Base-by-base conservation (phyloP, 2,329 filamentous ascomycete genomes). In the Massarina eburnea region DNA sequence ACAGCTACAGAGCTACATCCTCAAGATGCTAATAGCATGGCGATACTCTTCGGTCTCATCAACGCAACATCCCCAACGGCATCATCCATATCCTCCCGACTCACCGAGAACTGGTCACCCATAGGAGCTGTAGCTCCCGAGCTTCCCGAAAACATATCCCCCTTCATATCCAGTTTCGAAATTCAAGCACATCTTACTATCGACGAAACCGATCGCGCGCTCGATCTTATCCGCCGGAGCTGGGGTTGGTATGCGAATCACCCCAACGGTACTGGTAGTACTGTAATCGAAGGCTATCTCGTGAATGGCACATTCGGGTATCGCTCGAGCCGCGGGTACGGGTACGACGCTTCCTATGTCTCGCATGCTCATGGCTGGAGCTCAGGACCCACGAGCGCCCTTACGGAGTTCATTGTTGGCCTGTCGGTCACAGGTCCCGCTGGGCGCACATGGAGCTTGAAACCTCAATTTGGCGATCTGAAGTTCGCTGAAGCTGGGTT, bases 171-270 rank as follows among this genome's bases (percentile, higher is more conserved):
- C 8, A 79, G 76, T 12, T 78, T 83, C 52, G 82, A 85, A 56
- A 72, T 85, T 20, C 77, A 80, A 59, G 81, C 74, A 1, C 82
- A 84, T 53, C 68, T 84, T 4, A 62, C 70, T 0, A 74, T 74
- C 1, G 71, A 73, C 0, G 70, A 75, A 46, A 61, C 80, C 1
- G 59, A 67, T 7, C 76, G 81, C 27, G 80, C 81, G 0, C 66
- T 85, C 0, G 71, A 79, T 9, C 73, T 85, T 14, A 78, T 84
- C 24, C 76, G 80, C 5, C 68, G 68, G 8, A 73, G 72, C 39
- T 85, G 82, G 82, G 82, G 81, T 9, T 83, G 80, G 79, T 84
- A 84, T 53, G 65, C 82, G 14, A 71, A 76, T 47, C 75, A 83
- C 46, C 73, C 76, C 1, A 77, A 80, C 51, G 80, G 80, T n/a